Conservation (phyloP, 2,329 filamentous ascomycete species). For the Neurospora sp. region DNA sequence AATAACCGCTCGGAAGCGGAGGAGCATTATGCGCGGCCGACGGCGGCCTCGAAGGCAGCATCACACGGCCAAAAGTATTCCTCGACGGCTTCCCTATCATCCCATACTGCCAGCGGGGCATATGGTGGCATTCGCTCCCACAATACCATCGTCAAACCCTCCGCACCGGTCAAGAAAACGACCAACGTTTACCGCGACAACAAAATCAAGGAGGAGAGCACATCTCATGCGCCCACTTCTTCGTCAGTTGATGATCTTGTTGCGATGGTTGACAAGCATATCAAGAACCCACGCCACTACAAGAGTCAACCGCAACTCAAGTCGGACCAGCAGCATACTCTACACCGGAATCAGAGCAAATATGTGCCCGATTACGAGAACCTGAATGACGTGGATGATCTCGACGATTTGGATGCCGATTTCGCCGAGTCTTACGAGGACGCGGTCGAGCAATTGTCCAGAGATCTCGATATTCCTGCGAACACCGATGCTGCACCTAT, state of each 20-base stretch:
- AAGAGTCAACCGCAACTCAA: slow-evolving; percentile 46
- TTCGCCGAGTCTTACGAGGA: slow-evolving; percentile 35
- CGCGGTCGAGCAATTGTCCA: slow-evolving; percentile 31
- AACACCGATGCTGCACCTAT: slow-evolving; percentile 2
- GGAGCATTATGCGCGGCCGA: not conserved
- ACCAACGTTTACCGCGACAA: slow-evolving; percentile 20
- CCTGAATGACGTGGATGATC: slow-evolving; percentile 22
- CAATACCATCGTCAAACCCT: slow-evolving; percentile 4
- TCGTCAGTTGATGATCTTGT: slow-evolving; percentile 10
- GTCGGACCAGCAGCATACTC: slow-evolving; percentile 25
- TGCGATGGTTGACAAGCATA: slow-evolving; percentile 12
- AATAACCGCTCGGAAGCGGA: slow-evolving; percentile 21
- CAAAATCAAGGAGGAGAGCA: slow-evolving; percentile 6
- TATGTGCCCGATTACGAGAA: slow-evolving; percentile 20
- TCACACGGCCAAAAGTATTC: slow-evolving; percentile 4
- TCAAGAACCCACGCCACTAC: slow-evolving; percentile 34
- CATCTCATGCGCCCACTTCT: slow-evolving; percentile 4
- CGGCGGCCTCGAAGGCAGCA: slow-evolving; percentile 5
- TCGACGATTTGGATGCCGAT: slow-evolving; percentile 25
- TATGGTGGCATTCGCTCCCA: slow-evolving; percentile 1
- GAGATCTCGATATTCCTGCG: slow-evolving; percentile 3
- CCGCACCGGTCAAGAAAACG: slow-evolving; percentile 18
- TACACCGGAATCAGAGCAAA: slow-evolving; percentile 37
- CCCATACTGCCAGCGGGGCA: not conserved
- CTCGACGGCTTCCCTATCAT: not conserved